A percentile compares a stretch with the other conserved stretches of the same genome.
phyloP scores from a whole-genome alignment of 495 filamentous ascomycete species.

The Aspergillus sclerotioniger region DNA sequence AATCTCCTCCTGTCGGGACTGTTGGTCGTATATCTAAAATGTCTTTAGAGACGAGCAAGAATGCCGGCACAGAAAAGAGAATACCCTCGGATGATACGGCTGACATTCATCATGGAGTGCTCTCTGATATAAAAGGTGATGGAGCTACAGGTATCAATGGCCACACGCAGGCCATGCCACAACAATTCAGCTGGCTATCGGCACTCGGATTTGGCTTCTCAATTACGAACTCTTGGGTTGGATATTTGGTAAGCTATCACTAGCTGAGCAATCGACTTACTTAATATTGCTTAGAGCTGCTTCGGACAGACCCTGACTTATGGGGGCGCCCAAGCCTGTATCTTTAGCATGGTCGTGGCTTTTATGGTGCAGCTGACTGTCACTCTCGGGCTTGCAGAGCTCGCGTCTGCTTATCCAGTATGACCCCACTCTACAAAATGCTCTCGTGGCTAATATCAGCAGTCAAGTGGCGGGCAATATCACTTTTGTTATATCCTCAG shows the following conservation, averaged over 20 bases:
- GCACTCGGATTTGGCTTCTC: conserved; percentile 33
- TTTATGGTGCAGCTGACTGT: conserved; percentile 23
- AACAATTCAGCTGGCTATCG: conserved; percentile 31
- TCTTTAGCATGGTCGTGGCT: conserved; percentile 14
- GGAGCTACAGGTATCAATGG: too few relatives aligned
- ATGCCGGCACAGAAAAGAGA: too few relatives aligned
- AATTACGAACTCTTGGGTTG: conserved; percentile 41
- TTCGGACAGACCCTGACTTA: conserved; percentile 27
- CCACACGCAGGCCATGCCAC: conserved; percentile 26
- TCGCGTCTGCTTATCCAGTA: conserved; percentile 29
- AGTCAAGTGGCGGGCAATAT: conserved; percentile 28
- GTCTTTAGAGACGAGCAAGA: too few relatives aligned
- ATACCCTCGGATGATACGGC: too few relatives aligned
- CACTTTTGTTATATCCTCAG: conserved; percentile 32
- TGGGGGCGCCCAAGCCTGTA: conserved; percentile 18
- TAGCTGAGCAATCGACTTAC: not conserved
- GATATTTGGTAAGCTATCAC: conserved; percentile 17
- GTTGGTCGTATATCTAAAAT: too few relatives aligned
- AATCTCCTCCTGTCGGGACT: too few relatives aligned
- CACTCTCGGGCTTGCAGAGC: conserved; percentile 26
- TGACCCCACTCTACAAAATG: too few relatives aligned
- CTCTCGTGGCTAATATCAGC: too few relatives aligned
- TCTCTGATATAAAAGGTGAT: too few relatives aligned
- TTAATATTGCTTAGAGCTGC: conserved; percentile 15
- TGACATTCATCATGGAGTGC: too few relatives aligned